phyloP scores from a whole-genome alignment of 257 asterid species.

The Perilla frutescens region DNA sequence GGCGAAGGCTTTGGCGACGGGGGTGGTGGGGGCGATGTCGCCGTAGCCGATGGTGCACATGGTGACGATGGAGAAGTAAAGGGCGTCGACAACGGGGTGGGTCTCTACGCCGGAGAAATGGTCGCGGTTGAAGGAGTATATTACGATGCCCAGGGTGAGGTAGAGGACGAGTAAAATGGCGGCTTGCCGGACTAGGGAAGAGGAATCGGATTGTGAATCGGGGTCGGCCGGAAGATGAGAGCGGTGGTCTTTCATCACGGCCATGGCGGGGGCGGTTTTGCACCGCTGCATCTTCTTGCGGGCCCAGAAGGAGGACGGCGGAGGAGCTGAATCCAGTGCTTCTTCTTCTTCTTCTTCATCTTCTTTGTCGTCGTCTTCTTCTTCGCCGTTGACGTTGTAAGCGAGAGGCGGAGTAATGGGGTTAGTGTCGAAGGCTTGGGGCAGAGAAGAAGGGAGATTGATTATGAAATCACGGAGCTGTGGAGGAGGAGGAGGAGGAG shows the following conservation, averaged over 20 bases:
- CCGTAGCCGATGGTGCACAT: constrained; percentile 74
- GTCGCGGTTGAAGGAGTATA: constrained; percentile 51
- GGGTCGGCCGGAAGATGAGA: constrained; percentile 20
- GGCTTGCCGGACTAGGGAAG: constrained; percentile 47
- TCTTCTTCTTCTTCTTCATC: constrained; percentile 6
- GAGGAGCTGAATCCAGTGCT: not conserved
- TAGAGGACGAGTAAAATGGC: constrained; percentile 45
- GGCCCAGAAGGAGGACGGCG: constrained; percentile 23
- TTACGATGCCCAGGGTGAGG: constrained; percentile 50
- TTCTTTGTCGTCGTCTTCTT: not conserved
- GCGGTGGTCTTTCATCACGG: constrained; percentile 35
- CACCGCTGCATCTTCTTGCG: constrained; percentile 45
- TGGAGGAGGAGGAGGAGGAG: constrained; percentile 24
- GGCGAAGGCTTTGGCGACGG: constrained; percentile 53
- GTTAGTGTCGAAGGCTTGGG: not conserved
- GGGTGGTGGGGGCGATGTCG: constrained; percentile 56
- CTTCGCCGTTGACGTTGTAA: not conserved
- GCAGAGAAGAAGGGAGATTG: constrained; percentile 24
- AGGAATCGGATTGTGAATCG: constrained; percentile 24
- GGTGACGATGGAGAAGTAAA: constrained; percentile 63
- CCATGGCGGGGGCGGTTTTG: constrained; percentile 63
- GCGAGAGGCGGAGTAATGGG: too few species aligned
- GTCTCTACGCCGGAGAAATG: constrained; percentile 60
- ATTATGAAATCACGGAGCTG: constrained; percentile 32
- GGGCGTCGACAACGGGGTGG: constrained; percentile 57